phyloP scores from a whole-genome alignment of 2,329 filamentous ascomycete genomes.

The Ilyonectria sp. region DNA sequence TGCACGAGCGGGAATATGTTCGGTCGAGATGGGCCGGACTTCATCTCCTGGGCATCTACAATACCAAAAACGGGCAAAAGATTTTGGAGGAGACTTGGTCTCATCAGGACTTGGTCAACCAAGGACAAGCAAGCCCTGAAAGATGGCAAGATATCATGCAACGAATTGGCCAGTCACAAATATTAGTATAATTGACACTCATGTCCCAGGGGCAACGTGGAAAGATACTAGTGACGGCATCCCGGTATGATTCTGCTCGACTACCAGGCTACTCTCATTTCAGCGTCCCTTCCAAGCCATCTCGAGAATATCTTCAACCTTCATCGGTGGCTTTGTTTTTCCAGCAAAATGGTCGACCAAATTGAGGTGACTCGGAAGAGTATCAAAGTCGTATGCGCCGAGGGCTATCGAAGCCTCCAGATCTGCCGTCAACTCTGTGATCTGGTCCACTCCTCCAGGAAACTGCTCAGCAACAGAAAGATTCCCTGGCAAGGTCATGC shows the following conservation, averaged over 20 bases:
- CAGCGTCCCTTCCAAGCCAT: background rate
- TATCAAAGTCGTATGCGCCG: conserved; percentile 49
- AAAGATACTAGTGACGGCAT: background rate
- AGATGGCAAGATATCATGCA: conserved; percentile 30
- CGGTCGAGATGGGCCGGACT: conserved; percentile 23
- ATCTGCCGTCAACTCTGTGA: conserved; percentile 49
- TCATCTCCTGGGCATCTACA: conserved; percentile 29
- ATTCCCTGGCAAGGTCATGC: conserved; percentile 46
- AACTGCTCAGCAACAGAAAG: conserved; percentile 48
- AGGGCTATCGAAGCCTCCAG: conserved; percentile 51
- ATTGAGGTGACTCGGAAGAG: conserved; percentile 3
- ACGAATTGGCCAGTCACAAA: conserved; percentile 23
- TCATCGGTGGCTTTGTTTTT: background rate
- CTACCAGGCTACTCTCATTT: background rate
- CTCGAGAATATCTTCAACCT: conserved; percentile 10
- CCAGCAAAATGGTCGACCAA: conserved; percentile 8
- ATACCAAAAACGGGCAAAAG: conserved; percentile 24
- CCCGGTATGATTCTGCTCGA: background rate
- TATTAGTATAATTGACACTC: conserved; percentile 14
- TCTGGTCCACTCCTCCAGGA: conserved; percentile 42
- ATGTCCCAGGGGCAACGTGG: background rate
- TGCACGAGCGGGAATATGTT: conserved; percentile 26
- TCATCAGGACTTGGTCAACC: conserved; percentile 15
- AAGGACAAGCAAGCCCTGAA: conserved; percentile 20
- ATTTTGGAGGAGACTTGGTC: conserved; percentile 26